Evolutionary conservation across 2,329 filamentous ascomycete genomes (phyloP).

Genomic region (Hymenotorrendiella dingleyae): DNA sequence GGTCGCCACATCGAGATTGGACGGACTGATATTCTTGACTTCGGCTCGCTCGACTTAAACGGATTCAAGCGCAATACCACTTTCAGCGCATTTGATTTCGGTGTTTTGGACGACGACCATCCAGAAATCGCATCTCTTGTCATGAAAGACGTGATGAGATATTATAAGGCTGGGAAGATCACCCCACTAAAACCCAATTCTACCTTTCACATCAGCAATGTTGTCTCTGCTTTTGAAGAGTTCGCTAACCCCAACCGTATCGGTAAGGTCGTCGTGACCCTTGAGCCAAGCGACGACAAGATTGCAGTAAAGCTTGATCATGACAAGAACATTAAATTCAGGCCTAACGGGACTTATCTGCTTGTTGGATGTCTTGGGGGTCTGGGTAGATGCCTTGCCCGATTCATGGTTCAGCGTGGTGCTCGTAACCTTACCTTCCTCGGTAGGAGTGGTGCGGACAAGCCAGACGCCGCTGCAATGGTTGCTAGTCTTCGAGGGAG

Average conservation of each 20-base stretch:
- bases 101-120: constrained; percentile 10
- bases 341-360: constrained; percentile 9
- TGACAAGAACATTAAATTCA: constrained; percentile 2
- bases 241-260: constrained; percentile 8
- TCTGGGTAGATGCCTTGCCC: constrained; percentile 12
- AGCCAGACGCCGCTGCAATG: constrained; percentile 20
- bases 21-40: constrained; percentile 26
- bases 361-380: constrained; percentile 15
- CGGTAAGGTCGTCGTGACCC: constrained; percentile 10
- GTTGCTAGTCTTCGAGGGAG: constrained; percentile 12
- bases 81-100: constrained; percentile 15
- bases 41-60: constrained; percentile 21
- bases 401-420: constrained; percentile 13
- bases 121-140: not conserved
- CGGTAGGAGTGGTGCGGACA: constrained; percentile 7
- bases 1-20: constrained; percentile 35
- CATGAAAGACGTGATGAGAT: not conserved
- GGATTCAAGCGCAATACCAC: constrained; percentile 21
- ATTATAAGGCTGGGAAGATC: constrained; percentile 3
- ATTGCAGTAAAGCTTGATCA: constrained; percentile 3
- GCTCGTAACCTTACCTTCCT: constrained; percentile 13
- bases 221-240: constrained; percentile 4
- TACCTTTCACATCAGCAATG: constrained; percentile 3
- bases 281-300: not conserved
- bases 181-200: not conserved